phyloP scores from a whole-genome alignment of 169 alveolate genomes.

The Plasmodium vivax region DNA sequence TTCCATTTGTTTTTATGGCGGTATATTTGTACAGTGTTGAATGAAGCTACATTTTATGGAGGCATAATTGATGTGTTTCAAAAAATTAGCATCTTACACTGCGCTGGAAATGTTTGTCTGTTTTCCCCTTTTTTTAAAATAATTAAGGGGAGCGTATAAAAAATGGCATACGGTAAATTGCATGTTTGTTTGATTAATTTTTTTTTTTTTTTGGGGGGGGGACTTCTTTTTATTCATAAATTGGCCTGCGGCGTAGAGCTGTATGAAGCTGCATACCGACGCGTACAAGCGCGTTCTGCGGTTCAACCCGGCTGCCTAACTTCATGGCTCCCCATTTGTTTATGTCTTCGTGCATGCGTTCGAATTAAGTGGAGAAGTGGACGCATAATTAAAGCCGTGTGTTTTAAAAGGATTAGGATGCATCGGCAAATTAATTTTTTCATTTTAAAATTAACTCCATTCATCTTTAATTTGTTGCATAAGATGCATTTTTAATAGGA shows the following conservation, averaged over 20 bases:
- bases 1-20: not conserved
- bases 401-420: not conserved
- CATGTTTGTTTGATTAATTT: not conserved
- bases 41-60: not conserved
- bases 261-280: not conserved
- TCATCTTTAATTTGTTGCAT: conserved; percentile 34
- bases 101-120: not conserved
- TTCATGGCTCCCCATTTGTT: not conserved
- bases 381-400: not conserved
- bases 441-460: not conserved
- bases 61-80: not conserved
- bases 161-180: not conserved
- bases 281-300: not conserved
- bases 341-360: not conserved
- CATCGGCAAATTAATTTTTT: not conserved
- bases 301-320: not conserved
- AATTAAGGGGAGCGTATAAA: not conserved
- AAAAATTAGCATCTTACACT: not conserved
- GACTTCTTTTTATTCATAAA: not conserved
- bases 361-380: not conserved
- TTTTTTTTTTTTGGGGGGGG: not conserved
- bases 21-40: not conserved
- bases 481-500: not conserved
- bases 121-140: not conserved
- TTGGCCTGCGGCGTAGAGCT: not conserved